phyloP scores from a whole-genome alignment of 768 basidiomycete genomes.

The Tylopilus intermedius region DNA sequence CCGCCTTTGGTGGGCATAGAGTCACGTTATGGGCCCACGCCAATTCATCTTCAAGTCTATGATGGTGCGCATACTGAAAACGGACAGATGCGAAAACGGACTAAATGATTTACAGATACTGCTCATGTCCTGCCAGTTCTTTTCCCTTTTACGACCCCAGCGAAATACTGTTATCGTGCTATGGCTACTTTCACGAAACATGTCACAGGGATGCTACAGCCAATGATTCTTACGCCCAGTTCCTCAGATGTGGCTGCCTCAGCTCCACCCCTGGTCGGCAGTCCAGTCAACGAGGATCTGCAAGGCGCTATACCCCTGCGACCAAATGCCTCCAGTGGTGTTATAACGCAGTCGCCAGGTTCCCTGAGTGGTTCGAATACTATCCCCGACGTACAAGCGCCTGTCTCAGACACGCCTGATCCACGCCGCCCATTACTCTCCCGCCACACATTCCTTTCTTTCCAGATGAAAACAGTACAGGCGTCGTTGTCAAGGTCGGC shows the following conservation, averaged over 20 bases:
- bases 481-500: constrained; percentile 11
- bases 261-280: background rate
- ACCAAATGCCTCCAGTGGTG: constrained; percentile 1
- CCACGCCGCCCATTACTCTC: constrained; percentile 7
- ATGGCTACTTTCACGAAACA: constrained; percentile 68
- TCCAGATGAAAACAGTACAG: constrained; percentile 15
- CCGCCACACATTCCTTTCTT: constrained; percentile 12
- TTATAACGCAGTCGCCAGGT: background rate
- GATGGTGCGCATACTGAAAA: constrained; percentile 51
- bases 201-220: constrained; percentile 46
- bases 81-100: constrained; percentile 12
- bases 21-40: constrained; percentile 51
- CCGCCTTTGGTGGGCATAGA: constrained; percentile 55
- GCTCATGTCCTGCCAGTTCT: constrained; percentile 71
- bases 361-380: background rate
- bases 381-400: background rate
- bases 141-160: constrained; percentile 72
- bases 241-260: constrained; percentile 7
- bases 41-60: constrained; percentile 90
- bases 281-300: constrained; percentile 2
- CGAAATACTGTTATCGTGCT: constrained; percentile 74
- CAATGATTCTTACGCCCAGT: constrained; percentile 8
- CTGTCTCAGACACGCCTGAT: background rate
- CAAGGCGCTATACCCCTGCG: background rate
- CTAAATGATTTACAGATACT: constrained; percentile 41